Conservation (phyloP, 345 rosid genomes). For the Pistacia vera region DNA sequence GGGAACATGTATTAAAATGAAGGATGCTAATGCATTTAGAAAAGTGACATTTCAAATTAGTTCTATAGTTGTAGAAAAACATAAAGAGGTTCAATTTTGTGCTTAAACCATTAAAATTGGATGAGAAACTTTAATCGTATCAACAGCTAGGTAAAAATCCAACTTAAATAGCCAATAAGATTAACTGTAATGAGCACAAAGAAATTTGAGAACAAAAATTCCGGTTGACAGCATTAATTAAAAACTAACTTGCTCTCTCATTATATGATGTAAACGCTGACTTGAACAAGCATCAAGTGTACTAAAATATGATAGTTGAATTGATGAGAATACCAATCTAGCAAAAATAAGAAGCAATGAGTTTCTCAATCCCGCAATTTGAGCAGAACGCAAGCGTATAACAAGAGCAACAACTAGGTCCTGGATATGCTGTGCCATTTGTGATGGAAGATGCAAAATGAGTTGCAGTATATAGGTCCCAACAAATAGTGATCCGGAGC, state of each 20-base stretch:
- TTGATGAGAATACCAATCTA: constrained; percentile 66
- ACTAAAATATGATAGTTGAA: background rate
- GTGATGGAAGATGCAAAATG: constrained; percentile 83
- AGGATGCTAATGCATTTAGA: background rate
- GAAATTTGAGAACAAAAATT: background rate
- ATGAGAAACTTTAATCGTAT: background rate
- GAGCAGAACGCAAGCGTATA: constrained; percentile 85
- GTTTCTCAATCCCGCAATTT: constrained; percentile 70
- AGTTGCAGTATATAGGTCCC: constrained; percentile 90
- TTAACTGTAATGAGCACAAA: background rate
- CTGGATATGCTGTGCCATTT: constrained; percentile 80
- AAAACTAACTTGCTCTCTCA: background rate
- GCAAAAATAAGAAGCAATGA: constrained; percentile 88
- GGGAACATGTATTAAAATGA: background rate
- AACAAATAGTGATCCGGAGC: constrained; percentile 94
- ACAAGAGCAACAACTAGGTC: constrained; percentile 84
- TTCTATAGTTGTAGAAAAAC: background rate
- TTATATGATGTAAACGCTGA: background rate
- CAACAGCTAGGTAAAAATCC: background rate
- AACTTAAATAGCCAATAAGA: background rate
- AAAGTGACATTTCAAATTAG: background rate
- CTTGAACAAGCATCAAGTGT: background rate
- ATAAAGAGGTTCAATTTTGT: background rate
- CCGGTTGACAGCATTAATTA: background rate
- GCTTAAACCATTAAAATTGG: too few species aligned